Percentiles rank a stretch among this genome's conserved stretches.
Evolutionary conservation across 176 grass and related monocot species (phyloP).

Genomic region (Eragrostis curvula): DNA sequence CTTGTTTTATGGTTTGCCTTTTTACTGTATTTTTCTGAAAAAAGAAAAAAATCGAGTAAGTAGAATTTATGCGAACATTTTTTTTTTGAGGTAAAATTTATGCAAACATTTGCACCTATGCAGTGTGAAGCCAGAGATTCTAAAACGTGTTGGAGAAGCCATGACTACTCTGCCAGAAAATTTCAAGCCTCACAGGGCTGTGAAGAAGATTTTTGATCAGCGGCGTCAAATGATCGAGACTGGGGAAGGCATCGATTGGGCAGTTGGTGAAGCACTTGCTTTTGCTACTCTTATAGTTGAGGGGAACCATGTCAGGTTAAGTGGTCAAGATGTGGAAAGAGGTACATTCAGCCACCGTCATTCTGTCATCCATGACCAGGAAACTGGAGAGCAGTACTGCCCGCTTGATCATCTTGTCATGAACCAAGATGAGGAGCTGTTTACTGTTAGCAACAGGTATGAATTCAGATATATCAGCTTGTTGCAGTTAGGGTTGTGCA

Average conservation of each 20-base stretch:
- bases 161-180: slow-evolving; percentile 89
- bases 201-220: slow-evolving; percentile 94
- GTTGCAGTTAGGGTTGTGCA: not conserved
- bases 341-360: slow-evolving; percentile 96
- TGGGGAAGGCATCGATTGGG: slow-evolving; percentile 92
- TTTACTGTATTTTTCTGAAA: not conserved
- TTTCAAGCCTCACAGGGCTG: slow-evolving; percentile 97
- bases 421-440: slow-evolving; percentile 73
- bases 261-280: slow-evolving; percentile 88
- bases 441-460: slow-evolving; percentile 94
- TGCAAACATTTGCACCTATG: slow-evolving; percentile 40
- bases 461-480: slow-evolving; percentile 7
- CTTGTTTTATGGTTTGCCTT: not conserved
- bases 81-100: not conserved
- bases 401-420: slow-evolving; percentile 71
- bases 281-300: slow-evolving; percentile 93
- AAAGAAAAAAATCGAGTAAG: not conserved
- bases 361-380: slow-evolving; percentile 84
- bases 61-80: slow-evolving; percentile 4
- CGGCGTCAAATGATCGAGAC: slow-evolving; percentile 85
- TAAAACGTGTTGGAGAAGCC: slow-evolving; percentile 95
- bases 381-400: slow-evolving; percentile 75
- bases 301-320: slow-evolving; percentile 98
- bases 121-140: slow-evolving; percentile 94
- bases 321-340: slow-evolving; percentile 98